These are phyloP conservation scores for Ottelia alismoides DNA, from an alignment of 106 monocot genomes.

Conservation along the genomic window DNA sequence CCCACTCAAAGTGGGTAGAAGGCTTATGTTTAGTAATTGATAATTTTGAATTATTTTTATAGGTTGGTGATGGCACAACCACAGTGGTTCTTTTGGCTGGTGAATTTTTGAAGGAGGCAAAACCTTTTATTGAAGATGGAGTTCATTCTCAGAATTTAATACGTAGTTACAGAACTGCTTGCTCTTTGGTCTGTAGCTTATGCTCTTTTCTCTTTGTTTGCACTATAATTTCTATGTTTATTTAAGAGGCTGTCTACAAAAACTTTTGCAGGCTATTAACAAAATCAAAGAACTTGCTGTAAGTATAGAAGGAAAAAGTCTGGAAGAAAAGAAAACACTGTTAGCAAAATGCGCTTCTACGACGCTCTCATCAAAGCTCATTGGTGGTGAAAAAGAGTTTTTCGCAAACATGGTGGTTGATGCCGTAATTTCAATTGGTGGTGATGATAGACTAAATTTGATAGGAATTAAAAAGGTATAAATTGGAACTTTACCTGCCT, in stretches of 20 bases:
- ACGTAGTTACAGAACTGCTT: slow-evolving; percentile 75
- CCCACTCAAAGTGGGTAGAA: too few relatives aligned
- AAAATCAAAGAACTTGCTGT: slow-evolving; percentile 82
- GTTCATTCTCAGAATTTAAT: slow-evolving; percentile 98
- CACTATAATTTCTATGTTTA: not conserved
- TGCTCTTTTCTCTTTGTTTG: not conserved
- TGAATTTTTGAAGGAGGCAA: slow-evolving; percentile 90
- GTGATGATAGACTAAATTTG: slow-evolving; percentile 87
- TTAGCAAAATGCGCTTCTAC: slow-evolving; percentile 92
- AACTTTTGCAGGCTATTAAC: slow-evolving; percentile 52
- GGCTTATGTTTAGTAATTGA: too few relatives aligned
- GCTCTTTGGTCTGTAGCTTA: slow-evolving; percentile 36
- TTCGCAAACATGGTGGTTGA: slow-evolving; percentile 97
- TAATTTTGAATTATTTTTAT: not conserved
- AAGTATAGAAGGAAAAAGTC: slow-evolving; percentile 94
- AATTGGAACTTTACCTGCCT: too few relatives aligned
- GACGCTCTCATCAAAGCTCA: slow-evolving; percentile 92
- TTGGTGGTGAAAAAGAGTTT: slow-evolving; percentile 98
- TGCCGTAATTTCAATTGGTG: slow-evolving; percentile 86
- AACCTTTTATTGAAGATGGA: slow-evolving; percentile 96
- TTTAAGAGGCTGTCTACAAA: not conserved
- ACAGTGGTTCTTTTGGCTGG: slow-evolving; percentile 96
- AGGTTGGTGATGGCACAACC: slow-evolving; percentile 99
- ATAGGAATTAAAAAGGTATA: slow-evolving; percentile 93
- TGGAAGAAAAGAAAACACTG: slow-evolving; percentile 86